Conservation (phyloP, 148 eudicot genomes). For the Rhododendron williamsianum region DNA sequence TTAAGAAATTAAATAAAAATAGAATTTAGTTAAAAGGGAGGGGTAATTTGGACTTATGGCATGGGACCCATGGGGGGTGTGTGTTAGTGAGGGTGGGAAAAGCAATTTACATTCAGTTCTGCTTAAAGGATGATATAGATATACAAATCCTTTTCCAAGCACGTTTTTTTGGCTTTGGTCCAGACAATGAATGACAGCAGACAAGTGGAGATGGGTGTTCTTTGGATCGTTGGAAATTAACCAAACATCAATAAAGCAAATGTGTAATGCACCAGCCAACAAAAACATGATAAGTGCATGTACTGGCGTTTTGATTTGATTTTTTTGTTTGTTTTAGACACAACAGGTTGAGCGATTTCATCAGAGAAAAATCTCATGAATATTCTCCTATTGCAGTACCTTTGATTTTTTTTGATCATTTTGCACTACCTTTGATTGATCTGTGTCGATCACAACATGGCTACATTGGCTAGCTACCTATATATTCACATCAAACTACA, state of each 20-base stretch:
- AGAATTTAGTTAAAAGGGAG: no score
- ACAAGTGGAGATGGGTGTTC: background rate
- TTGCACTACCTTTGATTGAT: no score
- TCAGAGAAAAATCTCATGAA: background rate
- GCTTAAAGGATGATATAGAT: background rate
- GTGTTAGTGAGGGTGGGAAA: no score
- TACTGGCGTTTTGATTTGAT: background rate
- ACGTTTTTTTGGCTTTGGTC: background rate
- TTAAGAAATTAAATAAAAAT: no score
- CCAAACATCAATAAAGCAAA: background rate
- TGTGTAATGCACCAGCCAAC: background rate
- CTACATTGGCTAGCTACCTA: no score
- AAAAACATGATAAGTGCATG: background rate
- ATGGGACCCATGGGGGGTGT: no score
- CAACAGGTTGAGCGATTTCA: background rate
- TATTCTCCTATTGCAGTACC: no score
- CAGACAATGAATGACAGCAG: background rate
- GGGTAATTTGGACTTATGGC: no score
- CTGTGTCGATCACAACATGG: no score
- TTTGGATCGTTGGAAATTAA: background rate
- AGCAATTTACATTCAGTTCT: no score
- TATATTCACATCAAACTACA: background rate
- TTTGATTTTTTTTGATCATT: no score
- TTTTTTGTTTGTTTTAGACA: no score
- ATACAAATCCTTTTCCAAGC: background rate